Conservation (phyloP, 208 protist genomes). For the Leptomonas pyrrhocoris region DNA sequence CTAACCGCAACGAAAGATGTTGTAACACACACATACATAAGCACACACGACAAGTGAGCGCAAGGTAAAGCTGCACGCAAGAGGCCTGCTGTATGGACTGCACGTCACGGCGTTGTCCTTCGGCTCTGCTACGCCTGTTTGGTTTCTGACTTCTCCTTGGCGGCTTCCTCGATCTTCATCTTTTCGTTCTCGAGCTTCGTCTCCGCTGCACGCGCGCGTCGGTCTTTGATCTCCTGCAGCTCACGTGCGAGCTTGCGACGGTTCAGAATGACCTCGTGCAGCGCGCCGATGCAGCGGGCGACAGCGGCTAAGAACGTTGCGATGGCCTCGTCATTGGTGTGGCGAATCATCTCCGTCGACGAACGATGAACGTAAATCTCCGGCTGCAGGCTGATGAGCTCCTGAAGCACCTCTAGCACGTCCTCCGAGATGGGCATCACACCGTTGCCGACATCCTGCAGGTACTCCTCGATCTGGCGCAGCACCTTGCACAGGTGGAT, state of each 20-base stretch:
- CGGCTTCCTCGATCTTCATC: constrained; percentile 58
- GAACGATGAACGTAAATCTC: constrained; percentile 83
- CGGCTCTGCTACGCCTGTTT: constrained; percentile 9
- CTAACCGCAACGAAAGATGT: no score
- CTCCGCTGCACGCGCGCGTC: constrained; percentile 60
- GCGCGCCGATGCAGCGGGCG: constrained; percentile 75
- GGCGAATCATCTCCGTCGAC: constrained; percentile 86
- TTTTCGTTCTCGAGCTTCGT: constrained; percentile 69
- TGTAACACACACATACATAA: no score
- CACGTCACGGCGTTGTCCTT: background rate
- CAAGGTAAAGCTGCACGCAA: no score
- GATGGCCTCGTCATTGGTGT: constrained; percentile 86
- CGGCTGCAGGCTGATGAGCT: constrained; percentile 87
- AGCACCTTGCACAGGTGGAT: constrained; percentile 91
- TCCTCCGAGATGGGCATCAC: constrained; percentile 83
- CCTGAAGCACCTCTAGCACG: constrained; percentile 87
- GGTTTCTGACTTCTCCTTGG: constrained; percentile 32
- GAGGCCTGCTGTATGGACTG: background rate
- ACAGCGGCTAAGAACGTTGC: constrained; percentile 86
- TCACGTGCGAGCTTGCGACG: constrained; percentile 78
- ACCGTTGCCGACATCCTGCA: constrained; percentile 80
- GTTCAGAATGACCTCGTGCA: constrained; percentile 89
- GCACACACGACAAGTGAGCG: no score
- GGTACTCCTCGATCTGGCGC: constrained; percentile 91
- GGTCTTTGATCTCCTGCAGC: constrained; percentile 63